Base-by-base conservation (phyloP, 1,284 basidiomycete genomes). In the Tranzscheliella williamsii region DNA sequence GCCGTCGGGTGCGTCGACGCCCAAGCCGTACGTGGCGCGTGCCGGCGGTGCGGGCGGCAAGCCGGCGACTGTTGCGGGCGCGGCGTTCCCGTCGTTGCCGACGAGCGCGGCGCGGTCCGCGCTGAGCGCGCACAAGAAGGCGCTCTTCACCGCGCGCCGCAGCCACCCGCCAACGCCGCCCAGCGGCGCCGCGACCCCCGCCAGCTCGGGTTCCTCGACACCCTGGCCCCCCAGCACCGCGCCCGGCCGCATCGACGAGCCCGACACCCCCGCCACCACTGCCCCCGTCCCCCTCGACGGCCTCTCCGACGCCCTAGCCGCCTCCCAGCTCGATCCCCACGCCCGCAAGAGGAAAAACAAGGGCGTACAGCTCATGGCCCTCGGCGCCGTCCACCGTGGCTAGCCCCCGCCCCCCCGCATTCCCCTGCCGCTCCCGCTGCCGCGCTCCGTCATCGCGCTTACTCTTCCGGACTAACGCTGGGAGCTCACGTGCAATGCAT, bases 61-160 rank as follows among this genome's bases (percentile, higher is more conserved):
- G 9, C 40, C 70, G 5, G 66, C 63, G 20, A 55, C 55, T 27
- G 34, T 13, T 2, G 42, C 42, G 23, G 45, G 23, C n/a, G 43
- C 40, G 0, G 41, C 57, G 0, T 75, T 73, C 32, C 75, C 75
- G 12, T 47, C 52, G 21, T 41, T 76, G 29, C 74, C 74, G 5
- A 61, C 42, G 4, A 74, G 72, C 31, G 45, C 67, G 5, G 35
- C 16, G 8, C 43, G 39, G 9, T 45, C 60, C 2, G 42, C 60
- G 16, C 46, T 73, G 7, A 66, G 58, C 20, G 72, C 70, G 13
- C 64, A 76, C 4, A 75, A 76, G 41, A 66, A 68, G 21, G 33
- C 52, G 12, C 23, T 76, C 34, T 55, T 77, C 15, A 58, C 46
- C 5, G 35, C 37, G 4, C 47, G 37, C 9, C n/a, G n/a, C n/a